Evolutionary conservation across 306 rosid genomes (phyloP).

Genomic region (Carpinus viminea): DNA sequence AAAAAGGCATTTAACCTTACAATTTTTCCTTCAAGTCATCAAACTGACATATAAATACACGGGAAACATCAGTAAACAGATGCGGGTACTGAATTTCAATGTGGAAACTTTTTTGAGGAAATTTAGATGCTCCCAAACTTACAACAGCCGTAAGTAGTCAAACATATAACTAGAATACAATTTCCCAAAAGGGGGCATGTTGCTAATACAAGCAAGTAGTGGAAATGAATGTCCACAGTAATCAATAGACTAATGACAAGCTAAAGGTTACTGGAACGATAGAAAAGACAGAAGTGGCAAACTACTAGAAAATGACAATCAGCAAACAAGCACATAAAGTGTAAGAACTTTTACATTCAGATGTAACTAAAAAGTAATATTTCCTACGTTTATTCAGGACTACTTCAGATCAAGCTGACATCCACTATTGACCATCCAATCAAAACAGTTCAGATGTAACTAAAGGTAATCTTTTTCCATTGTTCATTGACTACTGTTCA

Average conservation of each 20-base stretch:
- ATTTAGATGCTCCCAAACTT: background rate
- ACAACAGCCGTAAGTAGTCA: background rate
- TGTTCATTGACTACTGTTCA: background rate
- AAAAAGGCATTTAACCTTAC: no score
- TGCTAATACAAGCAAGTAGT: background rate
- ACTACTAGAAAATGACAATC: background rate
- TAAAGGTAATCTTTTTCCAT: background rate
- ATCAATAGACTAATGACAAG: background rate
- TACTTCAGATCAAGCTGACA: background rate
- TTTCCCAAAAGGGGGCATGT: background rate
- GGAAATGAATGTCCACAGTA: background rate
- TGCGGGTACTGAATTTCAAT: background rate
- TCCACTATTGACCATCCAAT: background rate
- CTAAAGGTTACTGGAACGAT: background rate
- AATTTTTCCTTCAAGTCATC: background rate
- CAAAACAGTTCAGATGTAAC: background rate
- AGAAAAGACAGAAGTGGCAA: background rate
- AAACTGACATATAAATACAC: background rate
- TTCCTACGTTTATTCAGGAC: background rate
- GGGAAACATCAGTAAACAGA: background rate
- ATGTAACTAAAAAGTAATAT: background rate
- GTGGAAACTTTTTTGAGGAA: background rate
- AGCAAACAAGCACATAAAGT: background rate
- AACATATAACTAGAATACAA: background rate
- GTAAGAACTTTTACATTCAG: background rate